These are phyloP conservation scores for Adenanthera pavonina DNA, from an alignment of 306 rosid species.

Conservation along the genomic window DNA sequence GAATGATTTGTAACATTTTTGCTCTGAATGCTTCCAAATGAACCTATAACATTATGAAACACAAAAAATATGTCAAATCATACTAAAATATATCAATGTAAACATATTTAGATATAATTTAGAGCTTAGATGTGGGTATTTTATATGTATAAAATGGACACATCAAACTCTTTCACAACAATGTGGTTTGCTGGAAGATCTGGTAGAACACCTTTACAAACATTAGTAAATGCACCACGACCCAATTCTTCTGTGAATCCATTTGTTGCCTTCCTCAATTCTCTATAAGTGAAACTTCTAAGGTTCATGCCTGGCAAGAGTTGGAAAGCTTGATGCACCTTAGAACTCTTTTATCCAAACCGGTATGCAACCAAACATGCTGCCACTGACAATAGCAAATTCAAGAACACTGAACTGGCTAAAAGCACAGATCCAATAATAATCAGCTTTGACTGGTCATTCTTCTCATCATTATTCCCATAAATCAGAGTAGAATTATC, in stretches of 20 bases:
- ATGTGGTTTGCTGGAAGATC: background rate
- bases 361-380: background rate
- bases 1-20: no score
- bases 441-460: background rate
- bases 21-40: no score
- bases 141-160: no score
- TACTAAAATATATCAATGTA: no score
- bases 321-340: background rate
- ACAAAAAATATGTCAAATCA: no score
- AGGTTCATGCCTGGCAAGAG: conserved; percentile 9
- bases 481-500: background rate
- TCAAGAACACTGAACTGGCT: conserved; percentile 25
- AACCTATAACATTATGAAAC: no score
- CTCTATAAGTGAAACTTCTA: conserved; percentile 31
- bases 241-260: conserved; percentile 36
- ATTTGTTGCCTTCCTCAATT: conserved; percentile 31
- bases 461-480: background rate
- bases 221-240: conserved; percentile 36
- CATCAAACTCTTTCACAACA: conserved; percentile 33
- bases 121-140: no score
- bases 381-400: background rate
- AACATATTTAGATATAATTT: no score
- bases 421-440: conserved; percentile 23
- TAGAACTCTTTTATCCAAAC: background rate
- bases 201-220: conserved; percentile 27